Percentiles rank a stretch among this genome's conserved stretches.
Evolutionary conservation across 2,329 filamentous ascomycete species (phyloP).

Genomic region (Gyromitra esculenta): DNA sequence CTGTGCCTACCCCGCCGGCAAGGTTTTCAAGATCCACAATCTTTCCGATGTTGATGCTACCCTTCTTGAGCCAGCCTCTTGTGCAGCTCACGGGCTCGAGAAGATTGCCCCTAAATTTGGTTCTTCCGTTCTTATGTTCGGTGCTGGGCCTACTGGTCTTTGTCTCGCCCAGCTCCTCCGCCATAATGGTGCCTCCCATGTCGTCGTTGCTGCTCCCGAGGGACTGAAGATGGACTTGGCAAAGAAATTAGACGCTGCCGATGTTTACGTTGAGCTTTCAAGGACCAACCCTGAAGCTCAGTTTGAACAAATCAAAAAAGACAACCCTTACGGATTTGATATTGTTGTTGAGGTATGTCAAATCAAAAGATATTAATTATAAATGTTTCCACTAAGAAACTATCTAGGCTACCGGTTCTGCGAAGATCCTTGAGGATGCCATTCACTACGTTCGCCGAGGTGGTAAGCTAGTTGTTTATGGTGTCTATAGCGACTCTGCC

Average conservation of each 20-base stretch:
- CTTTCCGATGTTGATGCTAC: slow-evolving; percentile 75
- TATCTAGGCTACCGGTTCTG: slow-evolving; percentile 75
- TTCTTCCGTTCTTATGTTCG: slow-evolving; percentile 73
- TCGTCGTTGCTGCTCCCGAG: slow-evolving; percentile 74
- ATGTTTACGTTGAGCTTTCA: slow-evolving; percentile 67
- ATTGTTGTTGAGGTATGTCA: slow-evolving; percentile 64
- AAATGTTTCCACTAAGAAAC: slow-evolving; percentile 60
- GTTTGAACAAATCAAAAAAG: slow-evolving; percentile 70
- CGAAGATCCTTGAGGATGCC: slow-evolving; percentile 74
- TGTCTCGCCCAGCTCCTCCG: slow-evolving; percentile 71
- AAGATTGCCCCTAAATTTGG: slow-evolving; percentile 74
- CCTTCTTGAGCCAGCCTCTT: slow-evolving; percentile 75
- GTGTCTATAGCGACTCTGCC: slow-evolving; percentile 72
- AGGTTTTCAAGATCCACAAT: slow-evolving; percentile 74
- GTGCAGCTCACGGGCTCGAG: slow-evolving; percentile 75
- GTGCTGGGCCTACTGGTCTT: slow-evolving; percentile 73
- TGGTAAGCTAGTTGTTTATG: slow-evolving; percentile 77
- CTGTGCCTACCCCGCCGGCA: slow-evolving; percentile 67
- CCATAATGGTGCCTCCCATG: slow-evolving; percentile 74
- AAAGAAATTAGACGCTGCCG: slow-evolving; percentile 67
- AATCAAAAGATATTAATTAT: background rate
- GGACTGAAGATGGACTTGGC: slow-evolving; percentile 78
- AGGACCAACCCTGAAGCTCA: slow-evolving; percentile 68
- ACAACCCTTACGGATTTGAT: slow-evolving; percentile 78
- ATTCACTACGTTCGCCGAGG: slow-evolving; percentile 77